Percentiles rank a stretch among this genome's conserved stretches.
Evolutionary conservation across 2,329 filamentous ascomycete species (phyloP).

Genomic region (Penicillium sumatraense): DNA sequence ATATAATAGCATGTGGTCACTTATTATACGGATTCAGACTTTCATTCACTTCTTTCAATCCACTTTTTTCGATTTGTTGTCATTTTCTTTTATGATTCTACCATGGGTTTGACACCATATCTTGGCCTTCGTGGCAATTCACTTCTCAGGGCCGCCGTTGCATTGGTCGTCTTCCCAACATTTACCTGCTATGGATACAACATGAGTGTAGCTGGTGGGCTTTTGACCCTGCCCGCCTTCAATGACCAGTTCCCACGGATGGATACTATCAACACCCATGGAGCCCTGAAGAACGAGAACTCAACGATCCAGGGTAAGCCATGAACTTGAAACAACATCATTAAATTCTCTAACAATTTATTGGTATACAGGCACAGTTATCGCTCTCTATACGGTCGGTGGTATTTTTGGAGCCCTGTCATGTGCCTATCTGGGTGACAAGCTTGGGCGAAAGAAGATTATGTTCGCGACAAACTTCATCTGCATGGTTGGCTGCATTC

Average conservation of each 20-base stretch:
- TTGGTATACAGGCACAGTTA: not conserved
- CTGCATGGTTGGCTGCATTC: constrained; percentile 48
- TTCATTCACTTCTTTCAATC: constrained; percentile 1
- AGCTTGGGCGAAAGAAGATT: constrained; percentile 51
- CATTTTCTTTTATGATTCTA: not conserved
- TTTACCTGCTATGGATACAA: constrained; percentile 60
- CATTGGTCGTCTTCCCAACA: constrained; percentile 33
- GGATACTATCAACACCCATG: constrained; percentile 4
- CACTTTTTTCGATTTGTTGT: not conserved
- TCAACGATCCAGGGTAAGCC: not conserved
- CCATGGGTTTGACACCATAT: constrained; percentile 26
- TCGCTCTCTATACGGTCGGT: constrained; percentile 35
- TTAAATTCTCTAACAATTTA: not conserved
- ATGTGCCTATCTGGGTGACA: constrained; percentile 52
- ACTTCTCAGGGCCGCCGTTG: constrained; percentile 24
- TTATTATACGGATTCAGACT: not conserved
- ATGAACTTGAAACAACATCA: not conserved
- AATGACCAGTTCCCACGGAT: constrained; percentile 52
- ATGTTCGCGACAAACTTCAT: constrained; percentile 48
- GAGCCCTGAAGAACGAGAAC: not conserved
- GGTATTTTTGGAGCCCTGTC: constrained; percentile 53
- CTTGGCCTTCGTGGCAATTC: constrained; percentile 28
- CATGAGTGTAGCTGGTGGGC: constrained; percentile 54
- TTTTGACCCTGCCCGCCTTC: constrained; percentile 38
- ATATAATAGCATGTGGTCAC: not conserved